Conservation (phyloP, 345 rosid genomes). For the Aquilaria malaccensis region DNA sequence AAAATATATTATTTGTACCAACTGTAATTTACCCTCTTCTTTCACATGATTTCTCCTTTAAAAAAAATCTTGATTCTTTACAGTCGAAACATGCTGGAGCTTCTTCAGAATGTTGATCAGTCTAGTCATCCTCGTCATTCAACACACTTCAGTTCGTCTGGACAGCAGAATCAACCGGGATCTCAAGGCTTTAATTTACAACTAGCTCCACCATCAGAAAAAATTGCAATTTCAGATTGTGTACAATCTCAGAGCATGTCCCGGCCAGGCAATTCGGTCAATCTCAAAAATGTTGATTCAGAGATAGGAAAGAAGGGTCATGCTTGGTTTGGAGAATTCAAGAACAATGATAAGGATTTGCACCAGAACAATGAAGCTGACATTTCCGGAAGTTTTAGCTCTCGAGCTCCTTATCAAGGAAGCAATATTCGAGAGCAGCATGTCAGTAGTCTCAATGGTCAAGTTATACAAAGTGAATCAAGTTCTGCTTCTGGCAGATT, state of each 20-base stretch:
- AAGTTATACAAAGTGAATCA: constrained; percentile 21
- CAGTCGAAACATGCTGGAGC: constrained; percentile 92
- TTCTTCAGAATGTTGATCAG: constrained; percentile 82
- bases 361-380: constrained; percentile 22
- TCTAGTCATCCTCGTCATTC: constrained; percentile 39
- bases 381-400: constrained; percentile 20
- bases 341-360: constrained; percentile 19
- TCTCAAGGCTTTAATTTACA: constrained; percentile 79
- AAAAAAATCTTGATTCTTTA: constrained; percentile 10
- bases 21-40: background rate
- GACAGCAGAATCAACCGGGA: constrained; percentile 38
- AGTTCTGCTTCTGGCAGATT: constrained; percentile 30
- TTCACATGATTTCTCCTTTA: background rate
- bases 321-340: constrained; percentile 30
- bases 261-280: constrained; percentile 21
- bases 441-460: constrained; percentile 29
- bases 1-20: background rate
- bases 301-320: constrained; percentile 36
- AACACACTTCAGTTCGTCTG: constrained; percentile 38
- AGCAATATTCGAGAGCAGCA: constrained; percentile 36
- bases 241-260: constrained; percentile 32
- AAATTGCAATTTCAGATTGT: constrained; percentile 29
- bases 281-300: constrained; percentile 25
- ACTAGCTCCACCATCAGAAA: constrained; percentile 79
- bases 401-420: constrained; percentile 45